Evolutionary conservation across 2,329 filamentous ascomycete genomes (phyloP).

Genomic region (Parascedosporium putredinis): DNA sequence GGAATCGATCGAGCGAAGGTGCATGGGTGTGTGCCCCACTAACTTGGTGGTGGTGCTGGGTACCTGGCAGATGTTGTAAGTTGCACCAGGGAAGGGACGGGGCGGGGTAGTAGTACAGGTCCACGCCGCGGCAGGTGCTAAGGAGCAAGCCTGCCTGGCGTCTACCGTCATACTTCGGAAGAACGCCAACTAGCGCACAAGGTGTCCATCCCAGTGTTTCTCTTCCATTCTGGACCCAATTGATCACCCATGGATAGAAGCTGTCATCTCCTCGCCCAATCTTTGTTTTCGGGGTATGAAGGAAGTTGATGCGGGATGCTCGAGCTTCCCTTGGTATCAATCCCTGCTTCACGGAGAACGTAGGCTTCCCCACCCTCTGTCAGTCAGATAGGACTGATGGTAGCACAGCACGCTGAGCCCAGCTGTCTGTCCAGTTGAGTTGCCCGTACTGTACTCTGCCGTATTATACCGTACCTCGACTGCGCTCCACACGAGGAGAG

Average conservation of each 20-base stretch:
- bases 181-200: not conserved
- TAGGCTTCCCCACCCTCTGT: too few species aligned
- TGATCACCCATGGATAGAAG: too few species aligned
- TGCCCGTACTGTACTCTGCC: not conserved
- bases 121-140: not conserved
- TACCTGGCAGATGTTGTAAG: constrained; percentile 5
- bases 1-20: constrained; percentile 10
- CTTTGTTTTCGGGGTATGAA: too few species aligned
- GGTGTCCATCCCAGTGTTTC: too few species aligned
- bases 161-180: not conserved
- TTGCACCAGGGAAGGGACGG: not conserved
- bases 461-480: not conserved
- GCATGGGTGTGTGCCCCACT: constrained; percentile 6
- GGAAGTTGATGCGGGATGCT: too few species aligned
- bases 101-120: not conserved
- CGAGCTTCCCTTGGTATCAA: too few species aligned
- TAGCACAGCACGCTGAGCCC: too few species aligned
- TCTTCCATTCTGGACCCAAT: too few species aligned
- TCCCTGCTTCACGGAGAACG: too few species aligned
- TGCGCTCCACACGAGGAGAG: not conserved
- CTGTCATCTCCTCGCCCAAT: too few species aligned
- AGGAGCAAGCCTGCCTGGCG: not conserved
- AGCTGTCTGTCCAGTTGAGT: too few species aligned
- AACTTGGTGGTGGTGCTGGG: not conserved
- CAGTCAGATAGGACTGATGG: too few species aligned